A percentile compares a stretch with the other conserved stretches of the same genome.
Evolutionary conservation across 1,284 basidiomycete species (phyloP).

Genomic region (Naganishia cerealis): DNA sequence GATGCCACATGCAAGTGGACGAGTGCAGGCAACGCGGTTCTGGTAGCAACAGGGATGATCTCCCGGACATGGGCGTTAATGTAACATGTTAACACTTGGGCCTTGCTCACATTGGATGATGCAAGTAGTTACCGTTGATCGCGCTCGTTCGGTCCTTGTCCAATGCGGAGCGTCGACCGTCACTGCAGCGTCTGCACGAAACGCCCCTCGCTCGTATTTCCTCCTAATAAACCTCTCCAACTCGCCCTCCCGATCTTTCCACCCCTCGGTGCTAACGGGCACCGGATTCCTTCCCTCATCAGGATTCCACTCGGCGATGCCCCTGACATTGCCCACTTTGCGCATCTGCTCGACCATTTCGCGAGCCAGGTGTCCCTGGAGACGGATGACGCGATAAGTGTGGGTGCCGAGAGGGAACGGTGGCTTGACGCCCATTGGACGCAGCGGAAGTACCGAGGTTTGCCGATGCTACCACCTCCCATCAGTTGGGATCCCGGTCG

Average conservation of each 20-base stretch:
- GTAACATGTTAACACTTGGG: too few relatives aligned
- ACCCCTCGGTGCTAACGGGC: slow-evolving; percentile 40
- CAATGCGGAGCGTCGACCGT: background rate
- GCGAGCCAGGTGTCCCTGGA: slow-evolving; percentile 51
- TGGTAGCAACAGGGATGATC: too few relatives aligned
- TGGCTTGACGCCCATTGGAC: slow-evolving; percentile 45
- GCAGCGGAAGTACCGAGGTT: slow-evolving; percentile 45
- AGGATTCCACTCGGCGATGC: slow-evolving; percentile 50
- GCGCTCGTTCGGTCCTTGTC: too few relatives aligned
- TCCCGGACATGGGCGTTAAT: too few relatives aligned
- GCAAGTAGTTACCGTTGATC: too few relatives aligned
- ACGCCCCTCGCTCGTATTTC: slow-evolving; percentile 52
- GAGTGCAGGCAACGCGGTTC: too few relatives aligned
- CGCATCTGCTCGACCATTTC: slow-evolving; percentile 49
- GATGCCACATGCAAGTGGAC: too few relatives aligned
- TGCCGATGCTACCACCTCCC: too few relatives aligned
- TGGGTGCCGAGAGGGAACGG: slow-evolving; percentile 54
- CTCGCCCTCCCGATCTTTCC: slow-evolving; percentile 50
- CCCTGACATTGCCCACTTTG: slow-evolving; percentile 46
- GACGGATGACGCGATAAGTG: slow-evolving; percentile 47
- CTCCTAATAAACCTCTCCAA: slow-evolving; percentile 50
- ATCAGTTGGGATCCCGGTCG: too few relatives aligned
- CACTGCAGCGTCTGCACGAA: slow-evolving; percentile 30
- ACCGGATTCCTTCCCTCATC: slow-evolving; percentile 48
- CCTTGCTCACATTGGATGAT: too few relatives aligned